These are phyloP conservation scores for Dothideomycetes sp. DNA, from an alignment of 2,329 filamentous ascomycete genomes.

Conservation along the genomic window DNA sequence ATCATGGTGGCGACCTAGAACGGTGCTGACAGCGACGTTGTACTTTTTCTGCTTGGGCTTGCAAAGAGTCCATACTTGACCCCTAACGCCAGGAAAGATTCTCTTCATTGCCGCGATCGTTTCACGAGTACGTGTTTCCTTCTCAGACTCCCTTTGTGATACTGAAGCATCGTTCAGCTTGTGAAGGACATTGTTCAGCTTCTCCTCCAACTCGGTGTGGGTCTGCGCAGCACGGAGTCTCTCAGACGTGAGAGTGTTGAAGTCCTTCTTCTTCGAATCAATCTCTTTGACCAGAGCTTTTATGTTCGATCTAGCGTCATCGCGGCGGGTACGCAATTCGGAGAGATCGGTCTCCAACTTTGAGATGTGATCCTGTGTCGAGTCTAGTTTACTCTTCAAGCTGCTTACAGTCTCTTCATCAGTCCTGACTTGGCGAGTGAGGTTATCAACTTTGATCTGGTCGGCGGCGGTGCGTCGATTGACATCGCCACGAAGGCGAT, in stretches of 20 bases:
- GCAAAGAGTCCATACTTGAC: slow-evolving; percentile 81
- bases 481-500: slow-evolving; percentile 71
- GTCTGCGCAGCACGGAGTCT: slow-evolving; percentile 69
- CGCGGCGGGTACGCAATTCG: slow-evolving; percentile 57
- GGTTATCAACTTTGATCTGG: slow-evolving; percentile 71
- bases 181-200: slow-evolving; percentile 67
- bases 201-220: slow-evolving; percentile 82
- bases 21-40: slow-evolving; percentile 83
- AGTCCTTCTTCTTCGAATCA: slow-evolving; percentile 78
- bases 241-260: slow-evolving; percentile 76
- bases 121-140: slow-evolving; percentile 68
- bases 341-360: slow-evolving; percentile 63
- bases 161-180: slow-evolving; percentile 80
- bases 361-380: slow-evolving; percentile 59
- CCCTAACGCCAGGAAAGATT: slow-evolving; percentile 83
- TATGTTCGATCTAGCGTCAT: slow-evolving; percentile 52
- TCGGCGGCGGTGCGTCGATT: slow-evolving; percentile 72
- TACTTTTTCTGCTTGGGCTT: slow-evolving; percentile 97
- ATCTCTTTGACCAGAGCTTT: slow-evolving; percentile 62
- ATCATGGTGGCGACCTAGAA: slow-evolving; percentile 86
- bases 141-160: slow-evolving; percentile 73
- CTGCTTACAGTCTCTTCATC: slow-evolving; percentile 86
- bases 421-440: slow-evolving; percentile 80
- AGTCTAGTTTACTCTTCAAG: slow-evolving; percentile 78
- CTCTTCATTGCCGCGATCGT: slow-evolving; percentile 78